Evolutionary conservation across 306 rosid genomes (phyloP).

Genomic region (Alnus glutinosa): DNA sequence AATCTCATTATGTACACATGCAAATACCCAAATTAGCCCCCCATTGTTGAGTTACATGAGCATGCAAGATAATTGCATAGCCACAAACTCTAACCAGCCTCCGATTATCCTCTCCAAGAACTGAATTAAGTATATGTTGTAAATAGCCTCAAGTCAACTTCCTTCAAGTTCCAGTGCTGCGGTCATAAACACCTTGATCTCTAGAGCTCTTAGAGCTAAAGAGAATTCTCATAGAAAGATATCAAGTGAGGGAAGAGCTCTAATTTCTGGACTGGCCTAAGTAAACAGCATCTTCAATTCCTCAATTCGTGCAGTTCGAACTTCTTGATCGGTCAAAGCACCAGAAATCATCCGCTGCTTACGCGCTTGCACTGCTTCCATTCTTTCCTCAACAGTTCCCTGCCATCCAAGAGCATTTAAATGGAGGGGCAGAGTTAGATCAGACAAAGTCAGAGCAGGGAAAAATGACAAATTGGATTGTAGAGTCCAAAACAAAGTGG

Average conservation of each 20-base stretch:
- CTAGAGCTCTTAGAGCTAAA: not conserved
- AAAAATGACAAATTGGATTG: constrained; percentile 15
- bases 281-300: constrained; percentile 93
- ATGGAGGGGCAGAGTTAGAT: not conserved
- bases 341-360: constrained; percentile 88
- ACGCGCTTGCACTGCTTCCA: constrained; percentile 97
- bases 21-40: not conserved
- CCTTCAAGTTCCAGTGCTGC: constrained; percentile 1
- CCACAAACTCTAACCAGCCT: not conserved
- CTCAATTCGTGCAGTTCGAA: constrained; percentile 87
- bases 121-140: not conserved
- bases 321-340: constrained; percentile 96
- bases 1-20: not conserved
- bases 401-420: constrained; percentile 37
- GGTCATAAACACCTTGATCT: not conserved
- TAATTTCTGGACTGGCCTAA: constrained; percentile 29
- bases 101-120: not conserved
- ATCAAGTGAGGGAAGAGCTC: not conserved
- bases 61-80: not conserved
- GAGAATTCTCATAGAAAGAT: not conserved
- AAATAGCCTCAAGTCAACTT: not conserved
- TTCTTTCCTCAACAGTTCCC: constrained; percentile 94
- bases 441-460: constrained; percentile 2
- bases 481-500: not conserved
- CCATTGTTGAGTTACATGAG: not conserved